These are phyloP conservation scores for Bipolaris victoriae DNA, from an alignment of 2,329 filamentous ascomycete genomes.

Conservation along the genomic window DNA sequence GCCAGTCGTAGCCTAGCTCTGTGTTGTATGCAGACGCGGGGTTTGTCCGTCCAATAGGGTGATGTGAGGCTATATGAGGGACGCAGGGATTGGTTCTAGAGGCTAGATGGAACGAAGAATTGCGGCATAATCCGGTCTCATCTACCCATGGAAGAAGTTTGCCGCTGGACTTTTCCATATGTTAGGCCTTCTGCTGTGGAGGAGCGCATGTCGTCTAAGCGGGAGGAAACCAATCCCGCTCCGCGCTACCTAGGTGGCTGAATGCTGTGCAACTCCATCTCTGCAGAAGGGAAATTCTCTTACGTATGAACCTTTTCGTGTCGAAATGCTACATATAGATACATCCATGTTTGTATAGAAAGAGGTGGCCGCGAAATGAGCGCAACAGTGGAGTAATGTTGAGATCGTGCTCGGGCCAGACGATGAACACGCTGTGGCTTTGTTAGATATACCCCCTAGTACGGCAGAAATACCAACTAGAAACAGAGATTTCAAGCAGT, in stretches of 20 bases:
- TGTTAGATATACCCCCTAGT: too few species aligned
- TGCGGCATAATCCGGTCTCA: background rate
- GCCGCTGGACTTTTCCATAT: background rate
- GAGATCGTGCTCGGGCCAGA: background rate
- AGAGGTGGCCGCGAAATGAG: background rate
- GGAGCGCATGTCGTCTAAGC: background rate
- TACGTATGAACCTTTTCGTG: too few species aligned
- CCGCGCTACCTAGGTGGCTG: background rate
- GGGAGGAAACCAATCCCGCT: background rate
- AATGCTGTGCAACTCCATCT: background rate
- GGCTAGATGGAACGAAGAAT: slow-evolving; percentile 1
- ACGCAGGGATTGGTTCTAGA: slow-evolving; percentile 6
- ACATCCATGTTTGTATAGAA: background rate
- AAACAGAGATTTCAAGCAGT: too few species aligned
- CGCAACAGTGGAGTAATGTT: background rate
- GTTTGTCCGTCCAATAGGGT: background rate
- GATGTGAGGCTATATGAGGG: background rate
- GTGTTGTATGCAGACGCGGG: slow-evolving; percentile 6
- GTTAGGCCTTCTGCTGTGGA: background rate
- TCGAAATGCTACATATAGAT: background rate
- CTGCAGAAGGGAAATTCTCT: background rate
- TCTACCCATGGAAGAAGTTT: background rate
- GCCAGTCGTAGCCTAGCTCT: background rate
- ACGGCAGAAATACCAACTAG: too few species aligned
- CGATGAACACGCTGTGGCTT: background rate